A percentile compares a stretch with the other conserved stretches of the same genome.
These are phyloP conservation scores for Kondoa malvinella DNA, from an alignment of 768 basidiomycete species.

Conservation along the genomic window DNA sequence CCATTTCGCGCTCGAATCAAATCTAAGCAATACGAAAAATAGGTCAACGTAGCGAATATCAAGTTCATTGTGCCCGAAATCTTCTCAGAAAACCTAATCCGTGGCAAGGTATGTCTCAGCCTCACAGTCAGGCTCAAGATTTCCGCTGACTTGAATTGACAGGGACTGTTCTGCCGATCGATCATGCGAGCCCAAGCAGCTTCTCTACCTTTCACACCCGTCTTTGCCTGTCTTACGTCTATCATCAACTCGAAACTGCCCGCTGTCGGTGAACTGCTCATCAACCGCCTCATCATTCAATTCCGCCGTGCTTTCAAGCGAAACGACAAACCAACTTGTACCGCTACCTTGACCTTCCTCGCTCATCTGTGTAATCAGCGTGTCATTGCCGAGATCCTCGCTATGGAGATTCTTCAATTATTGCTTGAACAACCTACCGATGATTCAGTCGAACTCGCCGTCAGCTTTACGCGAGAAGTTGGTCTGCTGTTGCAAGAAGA, in stretches of 20 bases:
- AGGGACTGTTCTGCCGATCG: slow-evolving; percentile 79
- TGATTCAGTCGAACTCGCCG: slow-evolving; percentile 95
- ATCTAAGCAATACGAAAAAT: not conserved
- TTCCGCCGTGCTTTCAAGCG: slow-evolving; percentile 88
- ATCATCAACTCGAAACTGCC: slow-evolving; percentile 96
- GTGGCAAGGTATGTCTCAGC: slow-evolving; percentile 37
- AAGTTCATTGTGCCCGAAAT: slow-evolving; percentile 35
- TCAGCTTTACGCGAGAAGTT: slow-evolving; percentile 92
- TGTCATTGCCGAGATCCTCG: slow-evolving; percentile 83
- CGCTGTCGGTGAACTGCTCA: slow-evolving; percentile 78
- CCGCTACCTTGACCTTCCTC: slow-evolving; percentile 76
- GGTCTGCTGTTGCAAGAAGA: slow-evolving; percentile 87
- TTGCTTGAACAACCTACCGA: slow-evolving; percentile 89
- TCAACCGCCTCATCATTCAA: slow-evolving; percentile 79
- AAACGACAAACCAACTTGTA: slow-evolving; percentile 94
- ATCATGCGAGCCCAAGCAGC: slow-evolving; percentile 96
- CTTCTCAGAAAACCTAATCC: slow-evolving; percentile 81
- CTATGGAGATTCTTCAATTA: slow-evolving; percentile 86
- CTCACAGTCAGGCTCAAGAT: not conserved
- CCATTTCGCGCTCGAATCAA: not conserved
- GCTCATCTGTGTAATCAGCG: slow-evolving; percentile 78
- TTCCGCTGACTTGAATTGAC: slow-evolving; percentile 21
- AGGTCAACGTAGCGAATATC: slow-evolving; percentile 20
- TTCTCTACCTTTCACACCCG: slow-evolving; percentile 92
- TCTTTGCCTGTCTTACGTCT: slow-evolving; percentile 82